Base-by-base conservation (phyloP, 768 basidiomycete genomes). In the Suillus ampliporus region DNA sequence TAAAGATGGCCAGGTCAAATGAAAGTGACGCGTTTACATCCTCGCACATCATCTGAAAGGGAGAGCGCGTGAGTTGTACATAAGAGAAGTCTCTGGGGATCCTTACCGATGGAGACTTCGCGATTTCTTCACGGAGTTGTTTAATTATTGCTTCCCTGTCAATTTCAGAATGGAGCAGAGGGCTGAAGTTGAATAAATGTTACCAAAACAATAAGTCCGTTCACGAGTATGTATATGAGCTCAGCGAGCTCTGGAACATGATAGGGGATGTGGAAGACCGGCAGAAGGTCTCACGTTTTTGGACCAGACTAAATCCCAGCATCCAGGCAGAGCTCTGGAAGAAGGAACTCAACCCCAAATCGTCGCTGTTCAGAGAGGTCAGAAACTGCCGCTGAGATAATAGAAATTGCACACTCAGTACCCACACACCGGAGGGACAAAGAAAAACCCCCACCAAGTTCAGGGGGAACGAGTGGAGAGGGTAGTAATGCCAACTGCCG, bases 131-230 rank as follows among this genome's bases (percentile, higher is more conserved):
- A 26, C 58, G 5, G 73, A 68, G 37, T 21, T 80, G 28, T 79
- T 77, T 57, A 68, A 79, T 31, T 77, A 76, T 34, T 78, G 78
- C 38, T 80, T 80, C 66, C 78, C 78, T 0, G 52, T 70, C 0
- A 57, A 69, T 34, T 66, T 70, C 50, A 48, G 66, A 0, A 40
- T 68, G 9, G 53, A 75, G 31, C 76, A 76, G 62, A 46, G 70
- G 0, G 61, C 71, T n/a, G 11, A 71, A 72, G 28, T 64, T 82
- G 0, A 46, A 65, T 0, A 41, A 52, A 0, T 65, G 58, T 10
- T 58, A 50, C 2, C 80, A 82, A 58, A 61, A 68, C 4, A 53
- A 71, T 8, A 69, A 67, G 15, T 68, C 65, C 0, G 75, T 82
- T 0, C 63, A 67, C 0, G 73, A 76, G 13, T 82, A 74, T 62